A percentile compares a stretch with the other conserved stretches of the same genome.
Evolutionary conservation across 495 filamentous ascomycete genomes (phyloP).

Genomic region (Xylaria scruposa): DNA sequence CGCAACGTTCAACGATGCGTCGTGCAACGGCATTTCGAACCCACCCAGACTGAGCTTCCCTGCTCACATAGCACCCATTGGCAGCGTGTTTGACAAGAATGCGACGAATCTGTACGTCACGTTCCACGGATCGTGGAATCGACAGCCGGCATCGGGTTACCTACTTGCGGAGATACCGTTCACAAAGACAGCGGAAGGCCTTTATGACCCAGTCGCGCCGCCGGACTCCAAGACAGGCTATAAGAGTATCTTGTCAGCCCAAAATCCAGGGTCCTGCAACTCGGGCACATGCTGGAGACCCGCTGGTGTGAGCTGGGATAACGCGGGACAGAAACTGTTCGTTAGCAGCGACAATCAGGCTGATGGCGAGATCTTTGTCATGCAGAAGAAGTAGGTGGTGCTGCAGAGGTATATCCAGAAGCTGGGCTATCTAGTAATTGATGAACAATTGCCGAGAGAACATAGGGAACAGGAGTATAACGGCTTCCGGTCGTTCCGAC

Average conservation of each 20-base stretch:
- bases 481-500: not conserved
- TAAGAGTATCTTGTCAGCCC: slow-evolving; percentile 42
- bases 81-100: slow-evolving; percentile 52
- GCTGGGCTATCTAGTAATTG: not conserved
- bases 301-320: slow-evolving; percentile 43
- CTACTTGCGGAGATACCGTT: slow-evolving; percentile 57
- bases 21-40: slow-evolving; percentile 49
- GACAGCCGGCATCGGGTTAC: slow-evolving; percentile 59
- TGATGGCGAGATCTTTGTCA: slow-evolving; percentile 52
- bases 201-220: slow-evolving; percentile 44
- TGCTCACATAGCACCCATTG: slow-evolving; percentile 64
- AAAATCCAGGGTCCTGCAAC: slow-evolving; percentile 38
- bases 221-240: slow-evolving; percentile 43
- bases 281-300: slow-evolving; percentile 42
- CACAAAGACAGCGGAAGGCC: slow-evolving; percentile 44
- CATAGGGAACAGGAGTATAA: not conserved
- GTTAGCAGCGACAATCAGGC: slow-evolving; percentile 48
- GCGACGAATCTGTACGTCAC: slow-evolving; percentile 59
- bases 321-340: slow-evolving; percentile 39
- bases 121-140: slow-evolving; percentile 66
- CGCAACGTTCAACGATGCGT: slow-evolving; percentile 53
- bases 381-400: slow-evolving; percentile 36
- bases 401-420: not conserved
- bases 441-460: not conserved
- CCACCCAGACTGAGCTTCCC: slow-evolving; percentile 60